These are phyloP conservation scores for Hypericum androsaemum DNA, from an alignment of 345 rosid species.

Conservation along the genomic window DNA sequence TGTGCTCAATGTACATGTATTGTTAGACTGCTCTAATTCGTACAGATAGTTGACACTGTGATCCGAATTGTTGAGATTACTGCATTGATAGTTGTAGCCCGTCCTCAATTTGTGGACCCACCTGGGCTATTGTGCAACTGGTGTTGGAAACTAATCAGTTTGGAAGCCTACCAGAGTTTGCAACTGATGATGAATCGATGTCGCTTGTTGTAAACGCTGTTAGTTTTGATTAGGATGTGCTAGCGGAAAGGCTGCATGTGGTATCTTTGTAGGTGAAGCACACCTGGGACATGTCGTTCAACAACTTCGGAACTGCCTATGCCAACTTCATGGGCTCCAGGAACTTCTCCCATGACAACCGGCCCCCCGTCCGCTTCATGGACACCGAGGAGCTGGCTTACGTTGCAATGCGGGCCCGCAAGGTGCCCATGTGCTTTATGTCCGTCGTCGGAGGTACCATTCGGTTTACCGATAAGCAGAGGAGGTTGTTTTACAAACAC, in stretches of 20 bases:
- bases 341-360: slow-evolving; percentile 65
- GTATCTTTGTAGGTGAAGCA: slow-evolving; percentile 45
- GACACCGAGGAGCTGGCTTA: slow-evolving; percentile 65
- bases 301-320: slow-evolving; percentile 74
- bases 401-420: slow-evolving; percentile 61
- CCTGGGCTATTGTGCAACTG: too few species aligned
- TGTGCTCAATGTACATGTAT: too few species aligned
- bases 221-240: too few species aligned
- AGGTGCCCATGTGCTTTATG: slow-evolving; percentile 66
- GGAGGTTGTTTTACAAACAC: slow-evolving; percentile 45
- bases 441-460: slow-evolving; percentile 55
- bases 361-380: slow-evolving; percentile 72
- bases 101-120: too few species aligned
- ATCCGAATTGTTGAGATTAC: too few species aligned
- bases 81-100: too few species aligned
- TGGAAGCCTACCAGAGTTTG: too few species aligned
- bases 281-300: slow-evolving; percentile 64
- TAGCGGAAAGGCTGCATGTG: slow-evolving; percentile 57
- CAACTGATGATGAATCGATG: too few species aligned
- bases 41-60: too few species aligned
- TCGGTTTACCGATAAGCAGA: slow-evolving; percentile 57
- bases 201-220: too few species aligned
- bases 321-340: slow-evolving; percentile 79
- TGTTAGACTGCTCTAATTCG: too few species aligned
- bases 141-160: too few species aligned